Percentiles rank a stretch among this genome's conserved stretches.
Conservation (phyloP, 352 stramenopile species). For the Globisporangium iwayamae region DNA sequence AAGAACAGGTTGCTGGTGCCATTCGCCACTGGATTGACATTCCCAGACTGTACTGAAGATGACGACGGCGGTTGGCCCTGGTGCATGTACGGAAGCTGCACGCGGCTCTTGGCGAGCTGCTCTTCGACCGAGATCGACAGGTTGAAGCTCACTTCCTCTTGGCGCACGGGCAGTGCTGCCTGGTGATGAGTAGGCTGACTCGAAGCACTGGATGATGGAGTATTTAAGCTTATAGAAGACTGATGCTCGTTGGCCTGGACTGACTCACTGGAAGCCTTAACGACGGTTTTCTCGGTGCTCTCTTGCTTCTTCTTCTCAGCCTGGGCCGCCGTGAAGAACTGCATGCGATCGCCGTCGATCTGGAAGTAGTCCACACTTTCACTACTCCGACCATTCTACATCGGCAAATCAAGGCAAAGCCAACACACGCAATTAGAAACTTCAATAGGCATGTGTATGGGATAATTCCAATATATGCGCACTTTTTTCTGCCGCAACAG, state of each 20-base stretch:
- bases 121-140: slow-evolving; percentile 59
- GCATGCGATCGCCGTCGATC: slow-evolving; percentile 20
- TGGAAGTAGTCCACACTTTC: slow-evolving; percentile 71
- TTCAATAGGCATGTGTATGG: neutral
- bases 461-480: neutral
- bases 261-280: neutral
- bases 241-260: neutral
- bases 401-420: neutral
- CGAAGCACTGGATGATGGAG: neutral
- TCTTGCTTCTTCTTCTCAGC: neutral
- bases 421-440: neutral
- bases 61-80: slow-evolving; percentile 21
- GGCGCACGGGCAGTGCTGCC: slow-evolving; percentile 38
- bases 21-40: neutral
- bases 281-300: neutral
- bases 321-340: slow-evolving; percentile 21
- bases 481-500: slow-evolving; percentile 71
- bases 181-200: slow-evolving; percentile 3
- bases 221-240: too few species aligned
- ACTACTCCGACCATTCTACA: slow-evolving; percentile 60
- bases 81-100: slow-evolving; percentile 74
- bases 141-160: slow-evolving; percentile 71
- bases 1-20: slow-evolving; percentile 49
- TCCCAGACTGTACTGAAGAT: neutral
- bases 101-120: slow-evolving; percentile 51